Percentiles rank a stretch among this genome's conserved stretches.
phyloP scores from a whole-genome alignment of 768 basidiomycete genomes.

The Dioszegia aurantiaca region DNA sequence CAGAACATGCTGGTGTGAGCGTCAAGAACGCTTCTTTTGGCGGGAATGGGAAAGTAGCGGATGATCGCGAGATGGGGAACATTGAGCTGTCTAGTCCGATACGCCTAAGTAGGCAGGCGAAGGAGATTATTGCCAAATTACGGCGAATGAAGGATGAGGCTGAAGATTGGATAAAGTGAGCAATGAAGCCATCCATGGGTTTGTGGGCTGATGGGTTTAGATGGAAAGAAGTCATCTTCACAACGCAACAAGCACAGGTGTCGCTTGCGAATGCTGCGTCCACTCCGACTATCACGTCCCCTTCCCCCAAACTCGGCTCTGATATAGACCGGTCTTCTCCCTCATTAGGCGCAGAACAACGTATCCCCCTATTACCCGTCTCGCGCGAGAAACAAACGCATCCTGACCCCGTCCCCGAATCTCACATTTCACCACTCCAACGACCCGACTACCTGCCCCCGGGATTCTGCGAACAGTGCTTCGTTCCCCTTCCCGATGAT shows the following conservation, averaged over 20 bases:
- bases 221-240: constrained; percentile 53
- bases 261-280: constrained; percentile 17
- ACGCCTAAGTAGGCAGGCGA: constrained; percentile 49
- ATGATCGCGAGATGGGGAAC: constrained; percentile 33
- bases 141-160: constrained; percentile 50
- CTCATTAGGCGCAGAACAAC: constrained; percentile 9
- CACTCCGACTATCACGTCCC: not conserved
- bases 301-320: not conserved
- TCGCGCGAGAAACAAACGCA: not conserved
- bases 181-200: not conserved
- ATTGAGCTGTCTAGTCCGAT: constrained; percentile 50
- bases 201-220: constrained; percentile 22
- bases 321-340: constrained; percentile 13
- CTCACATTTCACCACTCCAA: constrained; percentile 27
- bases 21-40: too few species aligned
- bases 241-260: constrained; percentile 42
- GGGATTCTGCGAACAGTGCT: constrained; percentile 82
- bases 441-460: constrained; percentile 42
- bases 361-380: constrained; percentile 1
- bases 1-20: constrained; percentile 9
- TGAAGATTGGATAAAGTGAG: constrained; percentile 53
- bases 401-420: constrained; percentile 20
- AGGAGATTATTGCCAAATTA: constrained; percentile 49
- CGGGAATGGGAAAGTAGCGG: not conserved
- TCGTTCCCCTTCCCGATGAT: constrained; percentile 86